phyloP scores from a whole-genome alignment of 495 filamentous ascomycete species.

The Rhypophila decipiens region DNA sequence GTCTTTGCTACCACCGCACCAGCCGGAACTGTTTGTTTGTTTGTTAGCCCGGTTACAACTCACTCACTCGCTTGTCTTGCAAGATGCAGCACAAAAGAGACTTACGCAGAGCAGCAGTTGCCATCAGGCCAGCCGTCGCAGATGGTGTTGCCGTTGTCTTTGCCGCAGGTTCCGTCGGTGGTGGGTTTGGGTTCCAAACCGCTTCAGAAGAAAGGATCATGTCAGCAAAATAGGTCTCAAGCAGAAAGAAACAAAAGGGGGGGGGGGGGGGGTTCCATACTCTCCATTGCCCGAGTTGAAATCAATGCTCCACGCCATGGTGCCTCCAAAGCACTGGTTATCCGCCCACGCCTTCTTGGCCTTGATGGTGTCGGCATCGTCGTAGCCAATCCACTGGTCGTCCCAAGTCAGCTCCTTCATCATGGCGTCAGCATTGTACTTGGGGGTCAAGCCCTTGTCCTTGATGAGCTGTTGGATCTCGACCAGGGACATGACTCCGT shows the following conservation, averaged over 20 bases:
- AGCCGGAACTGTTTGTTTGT: not conserved
- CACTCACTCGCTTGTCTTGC: too few relatives aligned
- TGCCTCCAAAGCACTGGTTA: slow-evolving; percentile 27
- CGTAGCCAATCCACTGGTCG: slow-evolving; percentile 33
- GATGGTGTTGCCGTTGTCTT: slow-evolving; percentile 1
- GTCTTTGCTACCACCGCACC: not conserved
- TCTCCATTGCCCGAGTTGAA: slow-evolving; percentile 5
- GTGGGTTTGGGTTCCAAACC: not conserved
- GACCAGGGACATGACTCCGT: slow-evolving; percentile 23
- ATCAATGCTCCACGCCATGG: slow-evolving; percentile 32
- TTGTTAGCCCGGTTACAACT: too few relatives aligned
- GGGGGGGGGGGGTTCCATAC: too few relatives aligned
- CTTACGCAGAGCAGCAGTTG: slow-evolving; percentile 6
- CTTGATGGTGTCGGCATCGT: slow-evolving; percentile 21
- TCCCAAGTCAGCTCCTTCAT: slow-evolving; percentile 26
- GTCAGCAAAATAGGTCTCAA: too few relatives aligned
- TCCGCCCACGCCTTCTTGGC: slow-evolving; percentile 20
- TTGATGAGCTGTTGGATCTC: slow-evolving; percentile 20
- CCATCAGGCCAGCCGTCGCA: slow-evolving; percentile 1
- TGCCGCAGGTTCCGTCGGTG: slow-evolving; percentile 3
- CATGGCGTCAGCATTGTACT: slow-evolving; percentile 2
- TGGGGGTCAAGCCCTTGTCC: slow-evolving; percentile 2
- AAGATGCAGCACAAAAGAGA: too few relatives aligned
- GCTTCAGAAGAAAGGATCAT: too few relatives aligned
- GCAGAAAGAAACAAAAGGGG: too few relatives aligned